A percentile compares a stretch with the other conserved stretches of the same genome.
phyloP scores from a whole-genome alignment of 2,329 filamentous ascomycete species.

The Fusarium albidum region DNA sequence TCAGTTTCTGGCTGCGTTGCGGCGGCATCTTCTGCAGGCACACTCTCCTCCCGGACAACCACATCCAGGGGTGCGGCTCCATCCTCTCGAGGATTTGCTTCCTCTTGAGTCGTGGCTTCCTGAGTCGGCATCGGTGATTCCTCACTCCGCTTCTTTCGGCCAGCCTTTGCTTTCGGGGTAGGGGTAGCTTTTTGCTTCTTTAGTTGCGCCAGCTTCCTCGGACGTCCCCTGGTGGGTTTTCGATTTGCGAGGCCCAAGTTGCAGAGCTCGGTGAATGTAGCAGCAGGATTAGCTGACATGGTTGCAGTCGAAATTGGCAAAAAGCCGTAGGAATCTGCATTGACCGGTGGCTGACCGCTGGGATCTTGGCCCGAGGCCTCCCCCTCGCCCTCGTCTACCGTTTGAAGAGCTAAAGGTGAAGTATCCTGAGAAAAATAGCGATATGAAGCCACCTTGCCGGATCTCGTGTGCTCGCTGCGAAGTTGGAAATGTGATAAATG shows the following conservation, averaged over 20 bases:
- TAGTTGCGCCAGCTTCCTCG: constrained; percentile 17
- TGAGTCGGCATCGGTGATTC: neutral
- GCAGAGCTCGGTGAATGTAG: constrained; percentile 39
- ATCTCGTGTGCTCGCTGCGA: constrained; percentile 46
- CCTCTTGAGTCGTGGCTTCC: neutral
- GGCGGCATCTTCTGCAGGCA: neutral
- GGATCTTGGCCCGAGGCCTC: neutral
- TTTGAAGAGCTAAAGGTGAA: neutral
- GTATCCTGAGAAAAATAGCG: constrained; percentile 39
- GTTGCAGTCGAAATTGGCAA: constrained; percentile 3
- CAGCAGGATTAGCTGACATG: constrained; percentile 5
- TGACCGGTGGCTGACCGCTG: neutral
- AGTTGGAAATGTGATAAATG: constrained; percentile 47
- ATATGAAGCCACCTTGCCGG: constrained; percentile 49
- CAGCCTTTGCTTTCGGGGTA: constrained; percentile 10
- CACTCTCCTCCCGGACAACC: neutral
- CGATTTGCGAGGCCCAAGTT: constrained; percentile 33
- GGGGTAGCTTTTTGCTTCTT: constrained; percentile 19
- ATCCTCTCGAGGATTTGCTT: neutral
- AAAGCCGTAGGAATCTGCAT: constrained; percentile 31
- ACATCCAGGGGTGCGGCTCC: neutral
- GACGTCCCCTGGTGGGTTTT: constrained; percentile 40
- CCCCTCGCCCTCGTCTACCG: neutral
- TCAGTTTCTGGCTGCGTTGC: neutral
- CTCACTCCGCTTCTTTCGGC: constrained; percentile 4